Evolutionary conservation across 768 basidiomycete genomes (phyloP).

Genomic region (Pulveroboletus ravenelii): DNA sequence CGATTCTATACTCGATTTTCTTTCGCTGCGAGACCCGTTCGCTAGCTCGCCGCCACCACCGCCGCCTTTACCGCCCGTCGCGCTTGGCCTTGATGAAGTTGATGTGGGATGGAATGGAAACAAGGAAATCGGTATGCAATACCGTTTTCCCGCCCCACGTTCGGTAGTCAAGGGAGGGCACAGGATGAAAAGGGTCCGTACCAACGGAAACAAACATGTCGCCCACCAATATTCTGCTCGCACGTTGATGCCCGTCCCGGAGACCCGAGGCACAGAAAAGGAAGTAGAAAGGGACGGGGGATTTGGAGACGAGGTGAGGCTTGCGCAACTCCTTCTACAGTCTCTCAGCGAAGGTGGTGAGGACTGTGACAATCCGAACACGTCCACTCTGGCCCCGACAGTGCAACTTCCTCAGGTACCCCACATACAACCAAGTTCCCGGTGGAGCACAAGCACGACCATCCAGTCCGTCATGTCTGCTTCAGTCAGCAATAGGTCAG

Average conservation of each 20-base stretch:
- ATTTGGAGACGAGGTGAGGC: constrained; percentile 27
- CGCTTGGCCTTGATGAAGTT: constrained; percentile 26
- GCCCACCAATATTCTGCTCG: constrained; percentile 27
- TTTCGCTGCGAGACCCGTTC: constrained; percentile 32
- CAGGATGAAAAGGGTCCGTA: constrained; percentile 14
- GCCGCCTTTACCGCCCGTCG: constrained; percentile 26
- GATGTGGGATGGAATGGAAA: constrained; percentile 25
- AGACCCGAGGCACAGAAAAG: constrained; percentile 13
- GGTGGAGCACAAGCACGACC: constrained; percentile 32
- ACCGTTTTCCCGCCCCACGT: constrained; percentile 32
- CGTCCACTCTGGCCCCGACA: constrained; percentile 1
- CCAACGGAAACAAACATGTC: constrained; percentile 20
- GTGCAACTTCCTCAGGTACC: constrained; percentile 14
- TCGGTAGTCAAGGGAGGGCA: constrained; percentile 24
- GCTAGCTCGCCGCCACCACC: constrained; percentile 32
- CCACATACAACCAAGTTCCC: constrained; percentile 20
- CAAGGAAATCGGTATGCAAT: constrained; percentile 25
- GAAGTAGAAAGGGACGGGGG: constrained; percentile 15
- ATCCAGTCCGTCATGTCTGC: constrained; percentile 23
- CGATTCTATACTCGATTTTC: constrained; percentile 30
- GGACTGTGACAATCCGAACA: background rate
- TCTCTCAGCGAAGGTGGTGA: constrained; percentile 18
- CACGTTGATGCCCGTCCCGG: constrained; percentile 21
- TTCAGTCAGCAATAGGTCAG: constrained; percentile 25
- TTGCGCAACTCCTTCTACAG: constrained; percentile 30